Evolutionary conservation across 1,284 basidiomycete species (phyloP).

Genomic region (Trichosporon sp.): DNA sequence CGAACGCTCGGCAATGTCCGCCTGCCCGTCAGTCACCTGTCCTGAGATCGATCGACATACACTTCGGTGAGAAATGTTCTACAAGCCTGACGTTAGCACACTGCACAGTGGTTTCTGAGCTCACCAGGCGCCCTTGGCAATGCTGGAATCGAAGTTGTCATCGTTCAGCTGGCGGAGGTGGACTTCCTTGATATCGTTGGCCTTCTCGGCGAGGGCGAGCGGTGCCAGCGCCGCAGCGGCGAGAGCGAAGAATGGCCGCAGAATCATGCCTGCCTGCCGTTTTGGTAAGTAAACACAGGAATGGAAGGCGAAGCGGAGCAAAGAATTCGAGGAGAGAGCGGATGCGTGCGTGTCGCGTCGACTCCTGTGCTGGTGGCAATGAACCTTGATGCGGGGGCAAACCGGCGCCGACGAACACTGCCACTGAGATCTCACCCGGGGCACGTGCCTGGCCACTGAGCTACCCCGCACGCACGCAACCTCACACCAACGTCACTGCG

Average conservation of each 20-base stretch:
- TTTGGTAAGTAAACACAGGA: background rate
- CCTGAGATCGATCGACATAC: slow-evolving; percentile 27
- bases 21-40: slow-evolving; percentile 26
- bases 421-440: background rate
- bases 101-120: slow-evolving; percentile 25
- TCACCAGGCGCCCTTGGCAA: slow-evolving; percentile 64
- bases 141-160: slow-evolving; percentile 60
- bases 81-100: slow-evolving; percentile 41
- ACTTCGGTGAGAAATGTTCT: slow-evolving; percentile 50
- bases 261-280: background rate
- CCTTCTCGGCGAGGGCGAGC: background rate
- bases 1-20: slow-evolving; percentile 48
- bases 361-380: background rate
- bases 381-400: background rate
- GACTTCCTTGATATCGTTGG: slow-evolving; percentile 4
- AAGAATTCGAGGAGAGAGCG: background rate
- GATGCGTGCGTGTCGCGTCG: background rate
- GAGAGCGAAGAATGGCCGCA: background rate
- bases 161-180: slow-evolving; percentile 56
- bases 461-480: background rate
- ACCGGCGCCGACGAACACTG: background rate
- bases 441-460: background rate
- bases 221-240: background rate
- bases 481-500: background rate
- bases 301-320: background rate